phyloP scores from a whole-genome alignment of 768 basidiomycete genomes.

The Lyophyllum decastes region DNA sequence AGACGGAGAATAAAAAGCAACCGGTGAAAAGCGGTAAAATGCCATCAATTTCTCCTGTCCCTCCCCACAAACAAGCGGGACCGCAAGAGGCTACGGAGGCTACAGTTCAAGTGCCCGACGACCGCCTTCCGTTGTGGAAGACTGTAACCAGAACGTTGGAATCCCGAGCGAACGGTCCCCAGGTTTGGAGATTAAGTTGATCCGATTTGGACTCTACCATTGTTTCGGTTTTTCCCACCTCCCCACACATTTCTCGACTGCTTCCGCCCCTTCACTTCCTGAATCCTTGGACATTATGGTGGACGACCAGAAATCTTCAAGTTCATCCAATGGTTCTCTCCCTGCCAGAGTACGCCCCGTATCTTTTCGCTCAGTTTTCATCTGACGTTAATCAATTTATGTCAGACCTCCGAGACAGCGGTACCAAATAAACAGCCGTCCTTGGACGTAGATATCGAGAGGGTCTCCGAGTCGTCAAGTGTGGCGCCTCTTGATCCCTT shows the following conservation, averaged over 20 bases:
- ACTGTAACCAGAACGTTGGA: constrained; percentile 24
- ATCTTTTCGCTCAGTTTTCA: constrained; percentile 5
- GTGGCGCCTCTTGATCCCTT: constrained; percentile 59
- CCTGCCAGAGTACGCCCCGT: constrained; percentile 26
- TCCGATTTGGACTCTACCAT: constrained; percentile 37
- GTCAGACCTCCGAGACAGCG: constrained; percentile 49
- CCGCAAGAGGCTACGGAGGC: neutral
- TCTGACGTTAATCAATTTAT: constrained; percentile 15
- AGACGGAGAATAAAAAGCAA: constrained; percentile 24
- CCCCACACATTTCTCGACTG: constrained; percentile 21
- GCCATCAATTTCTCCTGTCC: constrained; percentile 5
- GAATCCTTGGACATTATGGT: constrained; percentile 31
- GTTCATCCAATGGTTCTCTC: constrained; percentile 27
- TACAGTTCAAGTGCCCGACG: neutral
- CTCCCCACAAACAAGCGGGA: neutral
- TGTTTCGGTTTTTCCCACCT: constrained; percentile 42
- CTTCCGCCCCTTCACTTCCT: constrained; percentile 25
- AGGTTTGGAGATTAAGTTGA: constrained; percentile 35
- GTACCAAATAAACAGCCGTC: constrained; percentile 45
- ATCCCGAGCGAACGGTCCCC: constrained; percentile 29
- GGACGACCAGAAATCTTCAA: constrained; percentile 29
- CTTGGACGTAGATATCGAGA: constrained; percentile 48
- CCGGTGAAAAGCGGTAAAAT: constrained; percentile 17
- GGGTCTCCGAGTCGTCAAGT: constrained; percentile 32
- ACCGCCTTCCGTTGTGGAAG: constrained; percentile 12